Base-by-base conservation (phyloP, 2,329 filamentous ascomycete species). In the Penicillium sclerotigenum region DNA sequence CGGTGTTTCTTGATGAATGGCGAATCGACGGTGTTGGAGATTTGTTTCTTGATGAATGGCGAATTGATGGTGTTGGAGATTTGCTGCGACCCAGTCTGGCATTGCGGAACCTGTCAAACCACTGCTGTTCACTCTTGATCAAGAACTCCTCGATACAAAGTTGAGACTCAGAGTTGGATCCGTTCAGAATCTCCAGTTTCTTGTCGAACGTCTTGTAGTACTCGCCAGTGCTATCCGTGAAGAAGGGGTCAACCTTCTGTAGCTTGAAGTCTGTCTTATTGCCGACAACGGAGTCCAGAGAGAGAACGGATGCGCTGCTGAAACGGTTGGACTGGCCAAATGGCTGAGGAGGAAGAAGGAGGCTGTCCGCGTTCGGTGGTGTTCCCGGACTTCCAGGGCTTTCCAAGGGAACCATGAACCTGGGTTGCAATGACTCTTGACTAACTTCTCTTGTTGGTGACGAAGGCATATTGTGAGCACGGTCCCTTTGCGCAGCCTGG, bases 211-310 rank as follows among this genome's bases (percentile, higher is more conserved):
- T 77, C 57, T 77, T 77, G 61, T 82, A 84, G 67, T 85, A 88
- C 60, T 85, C 77, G 24, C 84, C 85, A 24, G 79, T 83, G 34
- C 80, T 79, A 66, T 88, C 85, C 11, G 81, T 87, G 72, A 88
- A 88, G 75, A 84, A 85, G 4, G 85, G 85, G 64, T 86, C 84
- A 1, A 88, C 83, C 58, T 87, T 84, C 66, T 88, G 85, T 22
- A 87, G 77, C 60, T 82, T 80, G 68, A 81, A 85, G 64, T 86
- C 81, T 50, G 80, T 81, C 68, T 85, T 84, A 55, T 83, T 81
- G 14, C 84, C 82, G 26, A 86, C 78, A 26, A 87, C 79, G 6
- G 78, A 78, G 49, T 83, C 76, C 4, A 85, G 75, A 22, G 81
- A 84, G 33, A 87, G 77, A 16, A 77, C 74, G 5, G 79, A 81